Evolutionary conservation across 305 asterid genomes (phyloP).

Genomic region (Salvia sclarea): DNA sequence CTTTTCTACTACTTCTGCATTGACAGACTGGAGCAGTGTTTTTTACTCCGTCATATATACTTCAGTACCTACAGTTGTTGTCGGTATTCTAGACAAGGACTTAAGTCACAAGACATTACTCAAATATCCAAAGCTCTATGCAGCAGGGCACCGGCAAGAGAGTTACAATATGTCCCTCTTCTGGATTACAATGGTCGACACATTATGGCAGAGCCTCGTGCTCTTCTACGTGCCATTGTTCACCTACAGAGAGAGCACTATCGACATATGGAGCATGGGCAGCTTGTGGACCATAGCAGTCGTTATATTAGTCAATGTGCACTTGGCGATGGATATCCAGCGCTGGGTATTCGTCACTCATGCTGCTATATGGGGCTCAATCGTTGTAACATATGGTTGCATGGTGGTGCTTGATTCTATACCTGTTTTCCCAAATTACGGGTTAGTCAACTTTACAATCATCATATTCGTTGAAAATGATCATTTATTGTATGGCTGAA

Average conservation of each 20-base stretch:
- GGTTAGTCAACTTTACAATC: constrained; percentile 56
- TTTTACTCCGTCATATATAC: constrained; percentile 91
- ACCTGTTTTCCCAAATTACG: constrained; percentile 69
- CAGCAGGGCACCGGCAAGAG: constrained; percentile 87
- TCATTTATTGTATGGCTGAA: constrained; percentile 15
- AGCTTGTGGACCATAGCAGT: constrained; percentile 96
- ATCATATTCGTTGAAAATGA: constrained; percentile 7
- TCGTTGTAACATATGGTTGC: constrained; percentile 74
- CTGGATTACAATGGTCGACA: constrained; percentile 94
- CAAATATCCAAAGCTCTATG: constrained; percentile 86
- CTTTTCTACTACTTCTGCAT: constrained; percentile 88
- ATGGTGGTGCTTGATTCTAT: constrained; percentile 85
- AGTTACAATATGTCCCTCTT: constrained; percentile 86
- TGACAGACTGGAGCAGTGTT: constrained; percentile 97
- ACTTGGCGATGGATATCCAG: constrained; percentile 91
- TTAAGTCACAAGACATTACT: constrained; percentile 79
- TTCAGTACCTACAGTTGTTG: constrained; percentile 88
- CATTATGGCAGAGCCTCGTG: constrained; percentile 96
- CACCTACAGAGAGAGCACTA: constrained; percentile 67
- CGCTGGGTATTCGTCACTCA: constrained; percentile 85
- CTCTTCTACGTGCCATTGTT: constrained; percentile 81
- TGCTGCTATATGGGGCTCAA: constrained; percentile 90
- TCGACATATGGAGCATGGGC: constrained; percentile 97
- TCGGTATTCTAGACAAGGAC: constrained; percentile 94
- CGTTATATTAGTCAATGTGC: constrained; percentile 81